Evolutionary conservation across 1,139 yeast species (phyloP).

Genomic region (Zygosaccharomyces pseudobailii): DNA sequence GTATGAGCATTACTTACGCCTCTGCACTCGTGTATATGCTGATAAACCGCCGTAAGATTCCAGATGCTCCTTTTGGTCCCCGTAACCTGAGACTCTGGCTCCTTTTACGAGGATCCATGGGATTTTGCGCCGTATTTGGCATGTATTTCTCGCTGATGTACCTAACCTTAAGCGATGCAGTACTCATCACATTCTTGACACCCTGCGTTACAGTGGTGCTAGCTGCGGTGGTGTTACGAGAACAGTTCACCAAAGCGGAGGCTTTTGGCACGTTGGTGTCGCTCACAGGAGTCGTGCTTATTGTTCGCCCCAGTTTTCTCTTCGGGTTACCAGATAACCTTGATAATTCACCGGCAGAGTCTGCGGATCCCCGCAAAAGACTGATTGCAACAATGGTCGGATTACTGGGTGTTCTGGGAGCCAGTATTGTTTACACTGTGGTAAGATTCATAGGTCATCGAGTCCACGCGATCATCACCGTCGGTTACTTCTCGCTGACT

Average conservation of each 20-base stretch:
- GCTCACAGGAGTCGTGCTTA: constrained; percentile 67
- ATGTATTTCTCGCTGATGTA: constrained; percentile 71
- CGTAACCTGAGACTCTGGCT: constrained; percentile 50
- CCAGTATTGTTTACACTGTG: constrained; percentile 64
- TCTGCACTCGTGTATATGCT: constrained; percentile 55
- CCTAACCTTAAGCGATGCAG: constrained; percentile 71
- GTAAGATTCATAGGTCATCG: constrained; percentile 69
- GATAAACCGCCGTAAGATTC: constrained; percentile 41
- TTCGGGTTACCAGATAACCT: constrained; percentile 40
- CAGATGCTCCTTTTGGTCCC: constrained; percentile 71
- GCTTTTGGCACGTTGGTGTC: constrained; percentile 66
- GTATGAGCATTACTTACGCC: constrained; percentile 68
- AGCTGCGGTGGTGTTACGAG: constrained; percentile 65
- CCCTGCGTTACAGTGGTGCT: constrained; percentile 75
- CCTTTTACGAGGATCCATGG: constrained; percentile 60
- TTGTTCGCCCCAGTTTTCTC: constrained; percentile 76
- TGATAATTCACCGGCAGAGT: constrained; percentile 12
- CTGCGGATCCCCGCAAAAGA: constrained; percentile 34
- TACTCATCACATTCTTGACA: constrained; percentile 70
- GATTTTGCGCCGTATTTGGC: constrained; percentile 76
- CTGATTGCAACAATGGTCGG: constrained; percentile 60
- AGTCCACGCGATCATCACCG: constrained; percentile 78
- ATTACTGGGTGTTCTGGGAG: constrained; percentile 65
- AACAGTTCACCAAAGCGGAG: constrained; percentile 61
- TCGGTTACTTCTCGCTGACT: constrained; percentile 65